Base-by-base conservation (phyloP, 1,284 basidiomycete genomes). In the Melampsora americana region DNA sequence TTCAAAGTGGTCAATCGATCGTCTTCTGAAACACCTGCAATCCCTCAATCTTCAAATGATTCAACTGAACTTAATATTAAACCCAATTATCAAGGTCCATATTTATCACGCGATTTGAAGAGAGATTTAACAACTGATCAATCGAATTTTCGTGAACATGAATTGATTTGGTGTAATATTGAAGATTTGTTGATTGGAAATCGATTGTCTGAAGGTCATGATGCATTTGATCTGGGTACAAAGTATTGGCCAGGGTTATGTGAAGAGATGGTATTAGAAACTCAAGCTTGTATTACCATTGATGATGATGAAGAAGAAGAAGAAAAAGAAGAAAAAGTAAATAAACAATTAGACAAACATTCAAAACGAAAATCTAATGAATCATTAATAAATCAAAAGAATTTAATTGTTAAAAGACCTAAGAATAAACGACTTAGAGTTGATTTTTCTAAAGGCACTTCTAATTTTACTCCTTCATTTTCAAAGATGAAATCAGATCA, bases 161-260 rank as follows among this genome's bases (percentile, higher is more conserved):
- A 74, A 56, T 60, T 74, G 16, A 32, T 74, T 60, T 74, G 71
- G 71, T 74, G 71, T 60, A 20, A 59, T 9, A 64, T 66, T 53
- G 32, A 39, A 20, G 70, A 65, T 53, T 23, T 65, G 20, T 44
- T n/a, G 20, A 46, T 72, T 42, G 70, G 61, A 30, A 18, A 26
- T 44, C 11, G 9, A 26, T 5, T 4, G n/a, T 28, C 42, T 26
- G 20, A 23, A 23, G 28, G 44, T 46, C 56, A 30, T n/a, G 46
- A 42, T 16, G 53, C n/a, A 59, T 50, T 44, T 26, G 71, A 74
- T n/a, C 11, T 74, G 20, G 71, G 50, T 14, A 74, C 62, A 16
- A 66, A 74, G 30, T 66, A 56, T 53, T 74, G 71, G 71, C 71
- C 71, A 35, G 71, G 64, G 1, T 39, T 74, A 42, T 74, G 71